These are phyloP conservation scores for Carex cristatella DNA, from an alignment of 176 grass and related monocot species.

Conservation along the genomic window DNA sequence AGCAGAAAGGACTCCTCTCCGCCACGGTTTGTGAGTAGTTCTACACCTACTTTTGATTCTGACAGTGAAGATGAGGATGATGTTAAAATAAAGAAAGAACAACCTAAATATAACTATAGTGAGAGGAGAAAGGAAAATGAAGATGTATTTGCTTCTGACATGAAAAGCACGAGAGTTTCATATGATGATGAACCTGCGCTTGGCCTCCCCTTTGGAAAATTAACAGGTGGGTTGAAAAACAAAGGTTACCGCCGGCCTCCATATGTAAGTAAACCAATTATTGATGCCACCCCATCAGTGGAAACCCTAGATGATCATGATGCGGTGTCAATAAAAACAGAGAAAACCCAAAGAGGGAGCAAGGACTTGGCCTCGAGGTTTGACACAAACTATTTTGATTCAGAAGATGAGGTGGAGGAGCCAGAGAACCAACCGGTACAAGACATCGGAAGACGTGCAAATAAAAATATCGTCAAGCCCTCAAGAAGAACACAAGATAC, in stretches of 20 bases:
- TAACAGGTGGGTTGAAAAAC: slow-evolving; percentile 79
- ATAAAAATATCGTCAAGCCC: slow-evolving; percentile 22
- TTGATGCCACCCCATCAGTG: slow-evolving; percentile 18
- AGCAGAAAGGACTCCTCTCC: slow-evolving; percentile 26
- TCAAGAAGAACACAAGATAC: slow-evolving; percentile 49
- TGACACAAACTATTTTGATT: slow-evolving; percentile 30
- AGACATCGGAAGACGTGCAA: slow-evolving; percentile 29
- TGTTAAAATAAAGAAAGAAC: slow-evolving; percentile 27
- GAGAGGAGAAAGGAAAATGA: neutral
- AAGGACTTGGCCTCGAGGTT: slow-evolving; percentile 29
- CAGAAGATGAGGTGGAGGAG: slow-evolving; percentile 44
- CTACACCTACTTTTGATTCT: slow-evolving; percentile 66
- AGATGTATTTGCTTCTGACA: slow-evolving; percentile 16
- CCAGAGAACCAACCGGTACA: neutral
- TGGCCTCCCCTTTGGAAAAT: slow-evolving; percentile 51
- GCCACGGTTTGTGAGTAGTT: slow-evolving; percentile 32
- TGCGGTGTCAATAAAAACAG: slow-evolving; percentile 3
- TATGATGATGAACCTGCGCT: slow-evolving; percentile 30
- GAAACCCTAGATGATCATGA: slow-evolving; percentile 31
- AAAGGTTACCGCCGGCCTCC: slow-evolving; percentile 38
- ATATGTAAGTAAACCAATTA: slow-evolving; percentile 31
- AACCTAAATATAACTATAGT: neutral
- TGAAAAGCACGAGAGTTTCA: slow-evolving; percentile 27
- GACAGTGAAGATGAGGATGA: slow-evolving; percentile 42
- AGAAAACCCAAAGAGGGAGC: slow-evolving; percentile 13